Conservation (phyloP, 2,329 filamentous ascomycete genomes). For the Xylaria sp. region DNA sequence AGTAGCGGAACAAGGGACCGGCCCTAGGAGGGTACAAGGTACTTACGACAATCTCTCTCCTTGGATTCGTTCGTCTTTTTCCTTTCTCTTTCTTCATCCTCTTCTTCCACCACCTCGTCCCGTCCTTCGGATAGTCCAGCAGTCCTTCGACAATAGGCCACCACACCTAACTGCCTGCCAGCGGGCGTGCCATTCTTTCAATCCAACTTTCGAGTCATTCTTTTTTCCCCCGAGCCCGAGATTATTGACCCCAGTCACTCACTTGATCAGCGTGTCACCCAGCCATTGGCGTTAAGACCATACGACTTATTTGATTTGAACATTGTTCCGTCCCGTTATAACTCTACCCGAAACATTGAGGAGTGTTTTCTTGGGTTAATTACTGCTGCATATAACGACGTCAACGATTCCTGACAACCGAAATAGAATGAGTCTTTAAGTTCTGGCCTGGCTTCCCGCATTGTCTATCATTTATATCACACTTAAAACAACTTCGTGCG, state of each 20-base stretch:
- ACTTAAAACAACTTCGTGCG: not conserved
- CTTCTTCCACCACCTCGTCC: constrained; percentile 46
- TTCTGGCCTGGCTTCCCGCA: constrained; percentile 2
- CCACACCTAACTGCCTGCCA: constrained; percentile 60
- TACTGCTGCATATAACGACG: constrained; percentile 29
- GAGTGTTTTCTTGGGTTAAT: constrained; percentile 14
- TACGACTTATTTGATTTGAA: constrained; percentile 20
- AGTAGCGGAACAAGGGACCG: constrained; percentile 35
- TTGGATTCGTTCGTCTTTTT: constrained; percentile 40
- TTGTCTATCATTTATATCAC: constrained; percentile 13
- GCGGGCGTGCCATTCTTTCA: constrained; percentile 69
- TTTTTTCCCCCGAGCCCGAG: constrained; percentile 45
- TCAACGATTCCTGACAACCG: constrained; percentile 28
- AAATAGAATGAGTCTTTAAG: constrained; percentile 28
- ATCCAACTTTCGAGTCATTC: constrained; percentile 56
- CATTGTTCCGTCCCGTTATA: constrained; percentile 17
- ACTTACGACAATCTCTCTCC: constrained; percentile 37
- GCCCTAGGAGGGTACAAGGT: constrained; percentile 27
- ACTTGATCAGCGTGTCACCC: constrained; percentile 40
- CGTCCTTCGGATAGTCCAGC: constrained; percentile 43
- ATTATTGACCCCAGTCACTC: constrained; percentile 44
- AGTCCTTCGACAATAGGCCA: constrained; percentile 53
- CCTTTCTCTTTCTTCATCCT: constrained; percentile 47
- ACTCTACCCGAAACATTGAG: constrained; percentile 7
- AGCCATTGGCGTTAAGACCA: constrained; percentile 38